These are phyloP conservation scores for Achaetomiella virescens DNA, from an alignment of 495 filamentous ascomycete genomes.

Conservation along the genomic window DNA sequence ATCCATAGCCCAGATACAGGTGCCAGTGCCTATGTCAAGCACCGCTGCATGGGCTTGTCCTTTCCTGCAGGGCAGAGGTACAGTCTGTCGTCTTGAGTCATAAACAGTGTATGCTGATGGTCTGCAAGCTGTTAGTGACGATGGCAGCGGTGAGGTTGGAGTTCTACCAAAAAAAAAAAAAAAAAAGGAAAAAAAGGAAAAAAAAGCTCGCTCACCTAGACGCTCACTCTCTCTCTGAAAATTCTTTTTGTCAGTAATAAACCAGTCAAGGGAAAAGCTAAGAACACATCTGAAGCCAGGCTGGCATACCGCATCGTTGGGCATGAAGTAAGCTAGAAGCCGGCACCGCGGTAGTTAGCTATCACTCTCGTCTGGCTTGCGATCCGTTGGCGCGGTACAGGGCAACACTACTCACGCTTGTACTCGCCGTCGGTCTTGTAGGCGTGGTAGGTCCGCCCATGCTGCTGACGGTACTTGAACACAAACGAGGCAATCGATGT, in stretches of 20 bases:
- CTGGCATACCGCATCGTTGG: neutral
- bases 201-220: neutral
- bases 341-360: neutral
- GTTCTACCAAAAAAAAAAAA: no score
- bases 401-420: neutral
- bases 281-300: neutral
- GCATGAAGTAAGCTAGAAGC: neutral
- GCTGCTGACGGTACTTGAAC: constrained; percentile 36
- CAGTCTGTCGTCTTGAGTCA: constrained; percentile 4
- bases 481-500: neutral
- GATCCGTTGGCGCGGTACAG: no score
- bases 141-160: no score
- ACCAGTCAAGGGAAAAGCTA: neutral
- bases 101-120: constrained; percentile 11
- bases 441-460: constrained; percentile 10
- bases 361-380: neutral
- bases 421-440: neutral
- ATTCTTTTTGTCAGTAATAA: neutral
- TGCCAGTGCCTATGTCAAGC: constrained; percentile 54
- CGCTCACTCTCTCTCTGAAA: neutral
- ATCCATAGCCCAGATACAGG: constrained; percentile 48
- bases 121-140: no score
- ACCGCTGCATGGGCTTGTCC: constrained; percentile 24
- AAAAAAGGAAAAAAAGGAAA: no score
- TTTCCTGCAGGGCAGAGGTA: neutral